Conservation (phyloP, 2,329 filamentous ascomycete genomes). For the Emericellopsis atlantica region DNA sequence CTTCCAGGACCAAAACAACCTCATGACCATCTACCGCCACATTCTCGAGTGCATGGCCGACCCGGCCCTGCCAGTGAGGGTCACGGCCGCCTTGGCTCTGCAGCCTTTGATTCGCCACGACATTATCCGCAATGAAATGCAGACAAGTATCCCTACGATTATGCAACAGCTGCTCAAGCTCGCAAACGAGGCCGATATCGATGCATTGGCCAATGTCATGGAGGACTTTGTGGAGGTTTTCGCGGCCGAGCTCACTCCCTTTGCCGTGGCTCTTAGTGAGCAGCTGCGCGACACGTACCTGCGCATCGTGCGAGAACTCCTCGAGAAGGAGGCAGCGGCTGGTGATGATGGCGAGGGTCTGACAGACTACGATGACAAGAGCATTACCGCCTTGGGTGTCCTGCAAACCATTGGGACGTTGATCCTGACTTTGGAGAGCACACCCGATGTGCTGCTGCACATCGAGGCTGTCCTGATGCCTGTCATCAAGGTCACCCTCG, state of each 20-base stretch:
- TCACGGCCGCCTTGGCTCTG: constrained; percentile 85
- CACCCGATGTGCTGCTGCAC: constrained; percentile 85
- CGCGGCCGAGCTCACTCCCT: constrained; percentile 90
- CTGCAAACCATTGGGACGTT: constrained; percentile 95
- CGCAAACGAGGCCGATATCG: constrained; percentile 95
- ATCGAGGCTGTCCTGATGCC: constrained; percentile 96
- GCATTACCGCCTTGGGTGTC: constrained; percentile 91
- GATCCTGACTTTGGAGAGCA: constrained; percentile 93
- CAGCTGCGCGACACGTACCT: constrained; percentile 94
- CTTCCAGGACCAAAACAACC: constrained; percentile 92
- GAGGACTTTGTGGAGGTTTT: constrained; percentile 99
- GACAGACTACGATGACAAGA: constrained; percentile 96
- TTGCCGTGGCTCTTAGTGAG: constrained; percentile 90
- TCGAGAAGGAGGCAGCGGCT: constrained; percentile 74
- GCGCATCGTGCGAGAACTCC: constrained; percentile 78
- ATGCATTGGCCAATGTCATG: constrained; percentile 96
- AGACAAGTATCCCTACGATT: constrained; percentile 94
- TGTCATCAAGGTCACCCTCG: constrained; percentile 86
- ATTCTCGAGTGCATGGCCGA: constrained; percentile 97
- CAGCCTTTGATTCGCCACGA: constrained; percentile 95
- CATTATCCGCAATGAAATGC: constrained; percentile 88
- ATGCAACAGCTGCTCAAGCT: constrained; percentile 98
- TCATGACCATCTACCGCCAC: constrained; percentile 91
- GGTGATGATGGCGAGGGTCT: constrained; percentile 67
- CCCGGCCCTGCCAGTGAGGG: constrained; percentile 79